Evolutionary conservation across 768 basidiomycete genomes (phyloP).

Genomic region (Crassisporium funariophilum): DNA sequence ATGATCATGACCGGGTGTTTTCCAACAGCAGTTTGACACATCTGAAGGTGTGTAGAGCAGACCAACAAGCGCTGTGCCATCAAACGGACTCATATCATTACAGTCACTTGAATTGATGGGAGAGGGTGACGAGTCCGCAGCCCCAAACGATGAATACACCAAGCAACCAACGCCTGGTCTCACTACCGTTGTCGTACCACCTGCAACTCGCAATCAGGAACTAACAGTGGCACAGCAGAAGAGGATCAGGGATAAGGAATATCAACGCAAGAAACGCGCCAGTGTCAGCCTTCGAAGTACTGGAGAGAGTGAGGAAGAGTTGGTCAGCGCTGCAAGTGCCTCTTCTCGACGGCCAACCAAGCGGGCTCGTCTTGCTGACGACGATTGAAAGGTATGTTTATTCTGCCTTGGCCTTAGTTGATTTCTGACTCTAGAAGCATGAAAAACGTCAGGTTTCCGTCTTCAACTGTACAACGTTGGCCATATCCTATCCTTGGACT

Average conservation of each 20-base stretch:
- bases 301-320: conserved; percentile 79
- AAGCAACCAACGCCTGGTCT: conserved; percentile 72
- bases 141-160: conserved; percentile 62
- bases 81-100: conserved; percentile 6
- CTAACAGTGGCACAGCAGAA: conserved; percentile 73
- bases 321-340: conserved; percentile 43
- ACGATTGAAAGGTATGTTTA: conserved; percentile 48
- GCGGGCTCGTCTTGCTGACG: conserved; percentile 65
- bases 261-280: conserved; percentile 78
- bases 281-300: conserved; percentile 61
- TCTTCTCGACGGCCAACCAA: conserved; percentile 66
- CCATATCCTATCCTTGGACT: too few species aligned
- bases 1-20: conserved; percentile 78
- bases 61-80: conserved; percentile 3
- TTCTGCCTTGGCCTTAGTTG: background rate
- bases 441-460: too few species aligned
- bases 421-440: background rate
- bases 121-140: conserved; percentile 62
- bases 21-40: conserved; percentile 79
- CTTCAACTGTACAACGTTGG: too few species aligned
- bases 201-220: conserved; percentile 69
- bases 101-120: conserved; percentile 77
- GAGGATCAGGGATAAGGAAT: conserved; percentile 77
- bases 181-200: conserved; percentile 77
- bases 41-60: conserved; percentile 57